Conservation (phyloP, 768 basidiomycete genomes). For the Peribolospora baueri region DNA sequence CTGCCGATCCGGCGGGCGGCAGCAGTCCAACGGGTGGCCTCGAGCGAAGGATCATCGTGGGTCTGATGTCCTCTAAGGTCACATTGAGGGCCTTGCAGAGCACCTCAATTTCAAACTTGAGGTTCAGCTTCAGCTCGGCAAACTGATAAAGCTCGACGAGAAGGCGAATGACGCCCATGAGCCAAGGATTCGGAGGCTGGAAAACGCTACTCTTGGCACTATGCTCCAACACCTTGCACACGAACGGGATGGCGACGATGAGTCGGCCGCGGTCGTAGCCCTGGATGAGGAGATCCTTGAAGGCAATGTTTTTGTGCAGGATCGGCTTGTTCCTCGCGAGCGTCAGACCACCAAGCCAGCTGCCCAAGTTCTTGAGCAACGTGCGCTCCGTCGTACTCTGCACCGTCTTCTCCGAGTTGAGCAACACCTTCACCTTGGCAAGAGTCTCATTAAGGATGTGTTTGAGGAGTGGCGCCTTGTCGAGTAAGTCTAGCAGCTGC, state of each 20-base stretch:
- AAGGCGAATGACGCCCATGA: conserved; percentile 80
- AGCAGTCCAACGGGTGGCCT: too few species aligned
- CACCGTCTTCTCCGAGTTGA: conserved; percentile 79
- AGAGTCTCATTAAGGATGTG: conserved; percentile 86
- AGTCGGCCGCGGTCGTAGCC: conserved; percentile 79
- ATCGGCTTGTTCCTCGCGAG: conserved; percentile 80
- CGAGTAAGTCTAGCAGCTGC: conserved; percentile 67
- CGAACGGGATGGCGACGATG: conserved; percentile 85
- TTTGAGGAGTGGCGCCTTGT: conserved; percentile 38
- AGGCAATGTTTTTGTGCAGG: conserved; percentile 72
- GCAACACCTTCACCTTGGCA: conserved; percentile 52
- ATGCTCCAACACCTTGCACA: conserved; percentile 86
- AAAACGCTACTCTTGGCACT: conserved; percentile 77
- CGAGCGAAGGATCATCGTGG: conserved; percentile 46
- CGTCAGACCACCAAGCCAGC: conserved; percentile 85
- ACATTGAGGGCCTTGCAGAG: conserved; percentile 78
- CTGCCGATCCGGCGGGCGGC: too few species aligned
- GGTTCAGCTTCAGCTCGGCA: conserved; percentile 80
- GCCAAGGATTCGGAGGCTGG: conserved; percentile 90
- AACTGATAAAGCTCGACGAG: conserved; percentile 91
- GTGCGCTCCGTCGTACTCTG: conserved; percentile 62
- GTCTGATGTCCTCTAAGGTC: conserved; percentile 60
- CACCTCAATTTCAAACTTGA: conserved; percentile 97
- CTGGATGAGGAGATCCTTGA: conserved; percentile 92
- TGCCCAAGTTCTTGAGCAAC: conserved; percentile 73